Percentiles rank a stretch among this genome's conserved stretches.
These are phyloP conservation scores for Xylogone sp. DNA, from an alignment of 2,329 filamentous ascomycete genomes.

Conservation along the genomic window DNA sequence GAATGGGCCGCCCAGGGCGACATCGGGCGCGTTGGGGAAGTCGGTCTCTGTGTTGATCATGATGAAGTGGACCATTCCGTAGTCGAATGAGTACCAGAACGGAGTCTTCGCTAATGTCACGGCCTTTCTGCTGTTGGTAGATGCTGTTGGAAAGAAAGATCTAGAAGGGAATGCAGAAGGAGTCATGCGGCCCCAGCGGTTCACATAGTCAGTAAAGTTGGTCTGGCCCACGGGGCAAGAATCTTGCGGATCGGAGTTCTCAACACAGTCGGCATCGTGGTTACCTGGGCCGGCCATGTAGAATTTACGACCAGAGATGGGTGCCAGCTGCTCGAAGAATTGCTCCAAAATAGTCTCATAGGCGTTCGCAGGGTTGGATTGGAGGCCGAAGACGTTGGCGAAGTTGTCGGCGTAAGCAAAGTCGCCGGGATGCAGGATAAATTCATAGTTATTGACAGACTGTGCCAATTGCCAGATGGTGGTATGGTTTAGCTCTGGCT, in stretches of 20 bases:
- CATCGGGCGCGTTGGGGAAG: conserved; percentile 41
- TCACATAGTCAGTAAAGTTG: conserved; percentile 57
- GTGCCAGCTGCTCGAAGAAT: conserved; percentile 51
- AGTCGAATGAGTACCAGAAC: conserved; percentile 57
- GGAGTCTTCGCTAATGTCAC: too few species aligned
- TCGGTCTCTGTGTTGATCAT: conserved; percentile 57
- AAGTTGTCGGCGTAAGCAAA: conserved; percentile 58
- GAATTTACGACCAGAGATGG: conserved; percentile 47
- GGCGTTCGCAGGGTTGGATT: conserved; percentile 39
- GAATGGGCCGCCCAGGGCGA: conserved; percentile 23
- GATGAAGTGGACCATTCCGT: conserved; percentile 50
- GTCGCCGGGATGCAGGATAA: conserved; percentile 31
- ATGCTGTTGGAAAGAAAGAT: too few species aligned
- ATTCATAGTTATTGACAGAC: conserved; percentile 6
- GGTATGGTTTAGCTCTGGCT: conserved; percentile 7
- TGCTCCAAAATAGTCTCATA: conserved; percentile 52
- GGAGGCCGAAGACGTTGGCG: conserved; percentile 27
- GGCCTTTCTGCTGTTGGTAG: too few species aligned
- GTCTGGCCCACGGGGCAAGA: conserved; percentile 47
- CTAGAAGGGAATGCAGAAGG: too few species aligned
- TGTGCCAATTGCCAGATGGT: conserved; percentile 10
- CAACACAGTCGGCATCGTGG: conserved; percentile 53
- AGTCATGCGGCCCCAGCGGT: too few species aligned
- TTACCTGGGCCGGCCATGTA: conserved; percentile 56
- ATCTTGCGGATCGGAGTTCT: conserved; percentile 11